Evolutionary conservation across 768 basidiomycete species (phyloP).

Genomic region (Tremella yokohamensis): DNA sequence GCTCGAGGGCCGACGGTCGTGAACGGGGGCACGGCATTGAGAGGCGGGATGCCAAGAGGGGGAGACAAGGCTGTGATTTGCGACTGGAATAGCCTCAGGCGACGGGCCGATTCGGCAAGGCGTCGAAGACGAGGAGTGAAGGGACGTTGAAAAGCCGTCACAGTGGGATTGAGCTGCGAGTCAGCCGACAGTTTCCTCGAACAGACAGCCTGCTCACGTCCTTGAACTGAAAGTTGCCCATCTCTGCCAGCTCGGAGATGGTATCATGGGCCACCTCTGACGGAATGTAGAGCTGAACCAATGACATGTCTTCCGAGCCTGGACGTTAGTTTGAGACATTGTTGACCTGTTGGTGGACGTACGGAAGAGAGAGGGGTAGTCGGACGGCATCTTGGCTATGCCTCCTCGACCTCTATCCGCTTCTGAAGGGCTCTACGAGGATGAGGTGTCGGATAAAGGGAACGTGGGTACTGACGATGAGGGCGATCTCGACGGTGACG

Average conservation of each 20-base stretch:
- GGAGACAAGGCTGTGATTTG: slow-evolving; percentile 86
- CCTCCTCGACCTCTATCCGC: neutral
- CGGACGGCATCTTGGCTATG: slow-evolving; percentile 61
- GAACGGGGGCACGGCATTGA: slow-evolving; percentile 79
- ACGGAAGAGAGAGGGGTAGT: slow-evolving; percentile 84
- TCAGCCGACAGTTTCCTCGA: slow-evolving; percentile 3
- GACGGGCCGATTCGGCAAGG: slow-evolving; percentile 92
- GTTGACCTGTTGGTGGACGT: slow-evolving; percentile 10
- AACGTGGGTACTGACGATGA: neutral
- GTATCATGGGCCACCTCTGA: slow-evolving; percentile 97
- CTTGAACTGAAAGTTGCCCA: slow-evolving; percentile 94
- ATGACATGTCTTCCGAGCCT: slow-evolving; percentile 98
- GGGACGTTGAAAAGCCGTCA: slow-evolving; percentile 97
- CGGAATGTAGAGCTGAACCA: slow-evolving; percentile 94
- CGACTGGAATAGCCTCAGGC: slow-evolving; percentile 78
- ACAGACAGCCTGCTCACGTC: slow-evolving; percentile 61
- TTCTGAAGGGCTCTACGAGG: too few relatives aligned
- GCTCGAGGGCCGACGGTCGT: slow-evolving; percentile 87
- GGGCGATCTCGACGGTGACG: neutral
- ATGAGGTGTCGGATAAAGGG: neutral
- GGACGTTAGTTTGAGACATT: slow-evolving; percentile 1
- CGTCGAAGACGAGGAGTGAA: slow-evolving; percentile 94
- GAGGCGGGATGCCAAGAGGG: slow-evolving; percentile 72
- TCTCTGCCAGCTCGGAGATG: slow-evolving; percentile 88
- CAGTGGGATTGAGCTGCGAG: slow-evolving; percentile 78